phyloP scores from a whole-genome alignment of 164 flowering plant species.

The Sedum album region DNA sequence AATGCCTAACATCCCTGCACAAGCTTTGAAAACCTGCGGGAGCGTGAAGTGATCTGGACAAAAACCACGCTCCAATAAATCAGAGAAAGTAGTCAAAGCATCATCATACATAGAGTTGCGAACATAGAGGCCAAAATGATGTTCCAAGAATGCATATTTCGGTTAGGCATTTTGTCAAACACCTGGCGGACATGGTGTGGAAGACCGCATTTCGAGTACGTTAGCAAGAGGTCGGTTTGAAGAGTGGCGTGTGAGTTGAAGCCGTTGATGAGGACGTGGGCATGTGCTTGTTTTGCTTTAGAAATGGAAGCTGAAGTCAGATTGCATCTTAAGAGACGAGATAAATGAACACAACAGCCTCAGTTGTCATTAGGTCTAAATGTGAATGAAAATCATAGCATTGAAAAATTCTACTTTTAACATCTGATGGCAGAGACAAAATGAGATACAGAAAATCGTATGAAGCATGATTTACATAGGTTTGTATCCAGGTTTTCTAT shows the following conservation, averaged over 20 bases:
- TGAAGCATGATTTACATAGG: not conserved
- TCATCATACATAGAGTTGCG: slow-evolving; percentile 19
- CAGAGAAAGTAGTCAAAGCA: slow-evolving; percentile 21
- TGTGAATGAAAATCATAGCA: not conserved
- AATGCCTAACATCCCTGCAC: slow-evolving; percentile 22
- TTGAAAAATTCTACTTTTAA: too few relatives aligned
- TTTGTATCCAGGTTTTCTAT: not conserved
- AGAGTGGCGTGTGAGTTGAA: slow-evolving; percentile 31
- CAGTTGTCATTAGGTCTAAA: not conserved
- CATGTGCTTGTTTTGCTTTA: slow-evolving; percentile 36
- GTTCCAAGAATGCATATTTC: slow-evolving; percentile 56
- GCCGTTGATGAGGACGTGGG: slow-evolving; percentile 26
- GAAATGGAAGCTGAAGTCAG: slow-evolving; percentile 18
- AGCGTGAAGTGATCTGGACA: slow-evolving; percentile 43
- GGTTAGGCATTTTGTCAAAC: slow-evolving; percentile 34
- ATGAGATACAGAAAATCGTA: not conserved
- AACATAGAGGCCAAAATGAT: slow-evolving; percentile 31
- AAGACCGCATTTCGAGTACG: slow-evolving; percentile 27
- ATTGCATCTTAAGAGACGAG: slow-evolving; percentile 28
- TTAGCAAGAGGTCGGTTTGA: slow-evolving; percentile 39
- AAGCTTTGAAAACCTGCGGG: slow-evolving; percentile 36
- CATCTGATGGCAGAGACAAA: too few relatives aligned
- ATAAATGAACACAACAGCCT: slow-evolving; percentile 16
- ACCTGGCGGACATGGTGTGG: slow-evolving; percentile 28
- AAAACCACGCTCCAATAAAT: slow-evolving; percentile 26